phyloP scores from a whole-genome alignment of 2,329 filamentous ascomycete genomes.

The Zasmidium cellare region DNA sequence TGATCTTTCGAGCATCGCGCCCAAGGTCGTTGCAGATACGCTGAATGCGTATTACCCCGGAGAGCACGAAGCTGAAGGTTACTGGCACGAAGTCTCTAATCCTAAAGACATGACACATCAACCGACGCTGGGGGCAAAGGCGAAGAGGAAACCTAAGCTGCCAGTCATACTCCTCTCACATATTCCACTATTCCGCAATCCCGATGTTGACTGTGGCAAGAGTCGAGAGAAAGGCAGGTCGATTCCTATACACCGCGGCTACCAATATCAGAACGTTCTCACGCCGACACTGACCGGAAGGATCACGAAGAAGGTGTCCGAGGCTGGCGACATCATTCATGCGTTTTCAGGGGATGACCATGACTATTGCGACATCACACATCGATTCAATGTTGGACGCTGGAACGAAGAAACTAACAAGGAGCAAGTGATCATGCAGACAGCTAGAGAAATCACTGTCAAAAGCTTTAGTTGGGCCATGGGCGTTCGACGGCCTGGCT shows the following conservation, averaged over 20 bases:
- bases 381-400: slow-evolving; percentile 51
- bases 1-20: slow-evolving; percentile 63
- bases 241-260: slow-evolving; percentile 74
- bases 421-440: slow-evolving; percentile 50
- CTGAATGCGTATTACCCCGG: slow-evolving; percentile 49
- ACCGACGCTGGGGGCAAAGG: slow-evolving; percentile 8
- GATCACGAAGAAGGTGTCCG: slow-evolving; percentile 67
- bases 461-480: slow-evolving; percentile 96
- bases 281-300: slow-evolving; percentile 72
- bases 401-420: slow-evolving; percentile 35
- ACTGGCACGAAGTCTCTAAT: slow-evolving; percentile 36
- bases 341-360: slow-evolving; percentile 97
- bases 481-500: slow-evolving; percentile 85
- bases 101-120: slow-evolving; percentile 23
- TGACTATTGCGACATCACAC: slow-evolving; percentile 90
- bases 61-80: slow-evolving; percentile 13
- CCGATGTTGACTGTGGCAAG: slow-evolving; percentile 84
- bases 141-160: slow-evolving; percentile 53
- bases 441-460: slow-evolving; percentile 78
- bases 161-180: slow-evolving; percentile 89
- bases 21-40: slow-evolving; percentile 68
- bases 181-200: slow-evolving; percentile 80
- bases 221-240: slow-evolving; percentile 83
- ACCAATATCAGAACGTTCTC: slow-evolving; percentile 96
- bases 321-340: slow-evolving; percentile 70